Percentiles rank a stretch among this genome's conserved stretches.
Conservation (phyloP, 306 rosid species). For the Pterocarpus santalinus region DNA sequence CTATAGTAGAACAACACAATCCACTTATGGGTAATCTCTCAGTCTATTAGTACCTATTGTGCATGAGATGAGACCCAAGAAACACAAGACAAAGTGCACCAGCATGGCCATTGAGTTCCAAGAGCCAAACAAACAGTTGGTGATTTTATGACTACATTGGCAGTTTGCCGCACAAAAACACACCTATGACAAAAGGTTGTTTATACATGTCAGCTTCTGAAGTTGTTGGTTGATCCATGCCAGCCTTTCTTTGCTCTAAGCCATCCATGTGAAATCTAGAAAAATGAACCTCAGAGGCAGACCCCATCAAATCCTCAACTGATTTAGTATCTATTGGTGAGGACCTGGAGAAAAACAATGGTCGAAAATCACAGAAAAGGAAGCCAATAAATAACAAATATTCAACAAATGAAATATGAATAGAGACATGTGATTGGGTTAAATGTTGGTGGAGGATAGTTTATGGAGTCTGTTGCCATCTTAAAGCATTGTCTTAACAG, state of each 20-base stretch:
- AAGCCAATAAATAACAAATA: slow-evolving; percentile 23
- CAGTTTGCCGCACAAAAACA: slow-evolving; percentile 39
- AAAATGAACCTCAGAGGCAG: slow-evolving; percentile 85
- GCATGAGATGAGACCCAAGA: background rate
- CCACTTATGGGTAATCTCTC: slow-evolving; percentile 21
- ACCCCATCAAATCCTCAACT: slow-evolving; percentile 73
- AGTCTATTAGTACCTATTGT: background rate
- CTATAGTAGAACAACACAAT: slow-evolving; percentile 13
- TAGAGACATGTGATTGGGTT: background rate
- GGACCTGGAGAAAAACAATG: slow-evolving; percentile 49
- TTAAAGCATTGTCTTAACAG: background rate
- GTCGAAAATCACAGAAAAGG: background rate
- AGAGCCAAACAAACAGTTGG: slow-evolving; percentile 7
- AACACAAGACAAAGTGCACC: slow-evolving; percentile 12
- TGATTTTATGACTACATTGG: slow-evolving; percentile 5
- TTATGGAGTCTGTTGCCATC: background rate
- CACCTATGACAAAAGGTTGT: slow-evolving; percentile 96
- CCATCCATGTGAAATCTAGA: slow-evolving; percentile 86
- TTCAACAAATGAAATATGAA: background rate
- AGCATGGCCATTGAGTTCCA: slow-evolving; percentile 4
- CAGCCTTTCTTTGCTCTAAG: slow-evolving; percentile 60
- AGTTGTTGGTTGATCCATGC: slow-evolving; percentile 61
- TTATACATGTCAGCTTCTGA: slow-evolving; percentile 67
- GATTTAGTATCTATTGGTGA: slow-evolving; percentile 64
- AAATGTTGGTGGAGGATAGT: background rate